A percentile compares a stretch with the other conserved stretches of the same genome.
Conservation (phyloP, 1,284 basidiomycete genomes). For the Tilletia setariae region DNA sequence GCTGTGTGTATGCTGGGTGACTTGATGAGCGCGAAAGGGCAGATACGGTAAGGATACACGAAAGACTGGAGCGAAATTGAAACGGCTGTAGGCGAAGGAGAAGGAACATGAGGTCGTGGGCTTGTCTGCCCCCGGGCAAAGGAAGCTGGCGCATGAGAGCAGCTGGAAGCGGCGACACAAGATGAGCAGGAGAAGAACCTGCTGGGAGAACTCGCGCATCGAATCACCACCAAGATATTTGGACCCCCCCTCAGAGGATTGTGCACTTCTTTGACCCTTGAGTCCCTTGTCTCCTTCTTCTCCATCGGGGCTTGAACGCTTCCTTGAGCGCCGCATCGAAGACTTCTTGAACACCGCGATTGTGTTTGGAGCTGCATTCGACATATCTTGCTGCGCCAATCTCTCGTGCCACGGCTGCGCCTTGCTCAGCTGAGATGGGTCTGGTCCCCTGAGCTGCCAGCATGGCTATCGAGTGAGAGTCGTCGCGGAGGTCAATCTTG, state of each 20-base stretch:
- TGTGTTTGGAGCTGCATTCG: constrained; percentile 91
- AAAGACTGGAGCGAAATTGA: too few species aligned
- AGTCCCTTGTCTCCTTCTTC: background rate
- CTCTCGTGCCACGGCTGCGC: constrained; percentile 70
- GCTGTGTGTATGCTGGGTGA: too few species aligned
- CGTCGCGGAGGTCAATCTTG: constrained; percentile 76
- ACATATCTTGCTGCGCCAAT: constrained; percentile 86
- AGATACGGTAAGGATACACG: too few species aligned
- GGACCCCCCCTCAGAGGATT: background rate
- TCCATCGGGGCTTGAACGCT: constrained; percentile 57
- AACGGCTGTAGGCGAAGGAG: too few species aligned
- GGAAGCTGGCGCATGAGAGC: too few species aligned
- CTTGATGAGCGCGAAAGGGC: too few species aligned
- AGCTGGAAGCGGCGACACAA: too few species aligned
- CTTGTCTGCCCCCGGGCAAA: too few species aligned
- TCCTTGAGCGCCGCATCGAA: constrained; percentile 85
- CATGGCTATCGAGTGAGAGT: constrained; percentile 84
- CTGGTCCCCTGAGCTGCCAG: constrained; percentile 83
- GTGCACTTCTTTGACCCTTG: constrained; percentile 1
- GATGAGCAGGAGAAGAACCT: too few species aligned
- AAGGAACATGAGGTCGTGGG: too few species aligned
- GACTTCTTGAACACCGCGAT: constrained; percentile 83
- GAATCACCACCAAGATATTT: background rate
- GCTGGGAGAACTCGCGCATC: background rate
- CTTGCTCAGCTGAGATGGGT: constrained; percentile 69